These are phyloP conservation scores for Verticillium isaacii DNA, from an alignment of 2,329 filamentous ascomycete genomes.

Conservation along the genomic window DNA sequence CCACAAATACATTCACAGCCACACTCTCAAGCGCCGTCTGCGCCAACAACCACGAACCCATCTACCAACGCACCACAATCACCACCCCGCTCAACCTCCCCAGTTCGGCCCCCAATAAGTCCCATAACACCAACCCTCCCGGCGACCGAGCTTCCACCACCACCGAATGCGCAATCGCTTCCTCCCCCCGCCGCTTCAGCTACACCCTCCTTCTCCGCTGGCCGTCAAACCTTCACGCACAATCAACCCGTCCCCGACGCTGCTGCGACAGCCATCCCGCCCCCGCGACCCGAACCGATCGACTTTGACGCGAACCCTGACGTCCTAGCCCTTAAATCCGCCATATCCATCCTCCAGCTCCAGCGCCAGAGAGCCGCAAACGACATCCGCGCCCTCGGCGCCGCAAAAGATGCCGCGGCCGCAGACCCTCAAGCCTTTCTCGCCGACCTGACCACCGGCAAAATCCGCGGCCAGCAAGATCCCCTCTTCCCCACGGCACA, in stretches of 20 bases:
- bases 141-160: slow-evolving; percentile 25
- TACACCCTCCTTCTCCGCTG: slow-evolving; percentile 20
- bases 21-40: background rate
- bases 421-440: slow-evolving; percentile 68
- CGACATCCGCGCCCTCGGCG: slow-evolving; percentile 68
- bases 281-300: slow-evolving; percentile 47
- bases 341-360: slow-evolving; percentile 81
- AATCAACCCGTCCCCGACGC: slow-evolving; percentile 33
- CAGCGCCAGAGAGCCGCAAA: slow-evolving; percentile 73
- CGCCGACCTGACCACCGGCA: slow-evolving; percentile 60
- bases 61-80: slow-evolving; percentile 4
- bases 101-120: slow-evolving; percentile 45
- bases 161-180: background rate
- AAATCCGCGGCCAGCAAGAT: slow-evolving; percentile 40
- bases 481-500: slow-evolving; percentile 19
- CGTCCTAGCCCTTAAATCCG: slow-evolving; percentile 78
- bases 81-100: slow-evolving; percentile 33
- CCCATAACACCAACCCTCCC: slow-evolving; percentile 49
- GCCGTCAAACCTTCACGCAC: slow-evolving; percentile 38
- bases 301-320: slow-evolving; percentile 70
- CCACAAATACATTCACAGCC: background rate
- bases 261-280: slow-evolving; percentile 27
- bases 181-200: background rate
- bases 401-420: slow-evolving; percentile 66
- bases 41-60: slow-evolving; percentile 3